Conservation (phyloP, 345 rosid genomes). For the Geranium brycei region DNA sequence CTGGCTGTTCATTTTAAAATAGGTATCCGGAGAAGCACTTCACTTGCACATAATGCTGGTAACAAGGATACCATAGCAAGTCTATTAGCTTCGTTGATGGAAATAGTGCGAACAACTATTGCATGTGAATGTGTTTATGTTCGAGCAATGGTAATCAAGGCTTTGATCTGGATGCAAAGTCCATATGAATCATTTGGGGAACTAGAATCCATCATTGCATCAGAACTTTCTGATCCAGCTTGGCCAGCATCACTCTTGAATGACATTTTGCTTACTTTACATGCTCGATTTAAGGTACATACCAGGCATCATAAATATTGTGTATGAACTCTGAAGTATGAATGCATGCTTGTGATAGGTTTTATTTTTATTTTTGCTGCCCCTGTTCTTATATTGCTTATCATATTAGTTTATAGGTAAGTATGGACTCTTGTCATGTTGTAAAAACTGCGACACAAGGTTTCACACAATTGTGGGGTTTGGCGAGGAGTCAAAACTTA, state of each 20-base stretch:
- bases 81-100: constrained; percentile 86
- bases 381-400: neutral
- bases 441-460: too few species aligned
- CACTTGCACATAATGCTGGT: constrained; percentile 50
- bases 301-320: neutral
- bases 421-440: too few species aligned
- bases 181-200: constrained; percentile 90
- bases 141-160: constrained; percentile 97
- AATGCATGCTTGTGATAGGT: neutral
- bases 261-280: constrained; percentile 90
- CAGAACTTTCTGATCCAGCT: constrained; percentile 96
- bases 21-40: constrained; percentile 58
- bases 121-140: constrained; percentile 99
- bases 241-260: constrained; percentile 93
- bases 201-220: constrained; percentile 85
- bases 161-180: constrained; percentile 99
- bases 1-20: constrained; percentile 8
- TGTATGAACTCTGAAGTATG: neutral
- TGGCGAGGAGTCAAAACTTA: too few species aligned
- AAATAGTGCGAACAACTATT: constrained; percentile 96
- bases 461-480: too few species aligned
- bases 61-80: constrained; percentile 85
- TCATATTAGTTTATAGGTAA: too few species aligned
- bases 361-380: neutral
- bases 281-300: constrained; percentile 97